Percentiles rank a stretch among this genome's conserved stretches.
Conservation (phyloP, 148 eudicot species). For the Spergularia marina region DNA sequence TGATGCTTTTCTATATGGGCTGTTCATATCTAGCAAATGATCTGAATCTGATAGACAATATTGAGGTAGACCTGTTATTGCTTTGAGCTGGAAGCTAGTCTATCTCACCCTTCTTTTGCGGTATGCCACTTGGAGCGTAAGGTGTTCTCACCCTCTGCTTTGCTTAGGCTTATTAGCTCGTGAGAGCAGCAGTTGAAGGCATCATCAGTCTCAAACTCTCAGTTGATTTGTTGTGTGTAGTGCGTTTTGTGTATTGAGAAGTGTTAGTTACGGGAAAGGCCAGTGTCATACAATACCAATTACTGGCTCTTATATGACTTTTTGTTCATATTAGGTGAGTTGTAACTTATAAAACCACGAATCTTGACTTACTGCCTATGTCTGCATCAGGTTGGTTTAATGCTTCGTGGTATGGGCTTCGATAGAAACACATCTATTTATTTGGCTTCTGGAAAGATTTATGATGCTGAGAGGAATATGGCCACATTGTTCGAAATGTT, state of each 20-base stretch:
- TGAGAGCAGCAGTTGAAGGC: background rate
- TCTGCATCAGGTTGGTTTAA: constrained; percentile 78
- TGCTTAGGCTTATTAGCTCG: background rate
- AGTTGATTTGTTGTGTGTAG: background rate
- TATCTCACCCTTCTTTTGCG: background rate
- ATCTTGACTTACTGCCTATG: constrained; percentile 14
- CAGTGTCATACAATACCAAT: too few relatives aligned
- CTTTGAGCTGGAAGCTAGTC: background rate
- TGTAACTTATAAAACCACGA: background rate
- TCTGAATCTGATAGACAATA: background rate
- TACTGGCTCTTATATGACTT: too few relatives aligned
- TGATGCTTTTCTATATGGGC: background rate
- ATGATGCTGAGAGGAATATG: constrained; percentile 89
- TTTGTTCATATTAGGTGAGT: background rate
- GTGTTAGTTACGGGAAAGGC: too few relatives aligned
- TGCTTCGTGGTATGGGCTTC: constrained; percentile 99
- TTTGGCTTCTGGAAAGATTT: constrained; percentile 94
- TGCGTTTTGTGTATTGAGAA: too few relatives aligned
- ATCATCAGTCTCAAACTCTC: background rate
- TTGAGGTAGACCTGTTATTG: background rate
- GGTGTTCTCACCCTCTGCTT: background rate
- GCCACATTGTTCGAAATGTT: constrained; percentile 90
- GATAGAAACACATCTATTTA: constrained; percentile 73
- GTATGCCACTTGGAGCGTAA: too few relatives aligned
- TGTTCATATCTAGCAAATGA: background rate